Evolutionary conservation across 2,329 filamentous ascomycete species (phyloP).

Genomic region (Ophiostoma himal-ulmi): DNA sequence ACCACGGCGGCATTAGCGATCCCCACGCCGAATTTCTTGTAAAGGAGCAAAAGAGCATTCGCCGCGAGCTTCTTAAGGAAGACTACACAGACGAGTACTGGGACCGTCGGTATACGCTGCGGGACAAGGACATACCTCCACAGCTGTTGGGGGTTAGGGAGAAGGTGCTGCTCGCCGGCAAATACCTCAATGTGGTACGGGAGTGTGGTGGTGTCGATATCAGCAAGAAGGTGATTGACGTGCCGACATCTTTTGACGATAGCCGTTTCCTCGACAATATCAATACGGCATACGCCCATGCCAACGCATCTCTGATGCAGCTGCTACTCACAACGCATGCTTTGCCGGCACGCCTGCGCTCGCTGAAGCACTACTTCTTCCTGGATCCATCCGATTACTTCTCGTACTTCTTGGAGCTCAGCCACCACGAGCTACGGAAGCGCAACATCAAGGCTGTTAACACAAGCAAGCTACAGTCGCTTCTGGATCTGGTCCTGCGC

Average conservation of each 20-base stretch:
- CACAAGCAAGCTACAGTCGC: slow-evolving; percentile 83
- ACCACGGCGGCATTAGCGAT: slow-evolving; percentile 91
- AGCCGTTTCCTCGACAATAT: slow-evolving; percentile 90
- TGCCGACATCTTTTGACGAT: slow-evolving; percentile 91
- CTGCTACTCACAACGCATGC: slow-evolving; percentile 89
- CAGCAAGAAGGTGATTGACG: slow-evolving; percentile 77
- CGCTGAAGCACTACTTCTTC: slow-evolving; percentile 98
- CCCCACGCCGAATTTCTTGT: slow-evolving; percentile 91
- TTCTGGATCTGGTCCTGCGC: slow-evolving; percentile 93
- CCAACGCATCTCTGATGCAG: slow-evolving; percentile 87
- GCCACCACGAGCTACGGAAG: slow-evolving; percentile 83
- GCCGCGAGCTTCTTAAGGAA: slow-evolving; percentile 80
- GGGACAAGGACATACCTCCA: slow-evolving; percentile 83
- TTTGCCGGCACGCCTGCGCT: slow-evolving; percentile 77
- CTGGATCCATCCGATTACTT: slow-evolving; percentile 97
- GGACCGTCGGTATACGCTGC: slow-evolving; percentile 94
- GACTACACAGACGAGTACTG: slow-evolving; percentile 99
- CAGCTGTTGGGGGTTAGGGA: slow-evolving; percentile 88
- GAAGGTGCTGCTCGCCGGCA: slow-evolving; percentile 89
- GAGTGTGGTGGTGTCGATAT: slow-evolving; percentile 96
- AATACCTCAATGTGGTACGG: slow-evolving; percentile 95
- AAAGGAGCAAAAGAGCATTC: slow-evolving; percentile 93
- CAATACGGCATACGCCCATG: slow-evolving; percentile 88
- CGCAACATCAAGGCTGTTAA: slow-evolving; percentile 88
- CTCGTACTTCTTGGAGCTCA: slow-evolving; percentile 91